phyloP scores from a whole-genome alignment of 768 basidiomycete species.

The Cystobasidium ongulense region DNA sequence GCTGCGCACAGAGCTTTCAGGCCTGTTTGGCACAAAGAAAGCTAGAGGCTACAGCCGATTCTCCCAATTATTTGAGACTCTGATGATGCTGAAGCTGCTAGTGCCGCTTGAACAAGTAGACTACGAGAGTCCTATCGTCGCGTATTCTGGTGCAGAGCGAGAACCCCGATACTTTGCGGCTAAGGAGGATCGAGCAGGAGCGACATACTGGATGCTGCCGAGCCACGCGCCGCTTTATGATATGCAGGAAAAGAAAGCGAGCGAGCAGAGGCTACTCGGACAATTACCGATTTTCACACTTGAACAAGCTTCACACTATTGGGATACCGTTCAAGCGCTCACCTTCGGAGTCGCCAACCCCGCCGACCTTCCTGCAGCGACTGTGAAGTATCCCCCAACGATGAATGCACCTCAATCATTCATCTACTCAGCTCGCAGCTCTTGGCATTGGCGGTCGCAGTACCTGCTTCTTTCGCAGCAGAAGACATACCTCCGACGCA shows the following conservation, averaged over 20 bases:
- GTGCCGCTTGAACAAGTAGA: slow-evolving; percentile 54
- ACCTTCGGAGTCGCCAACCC: background rate
- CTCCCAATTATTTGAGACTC: slow-evolving; percentile 52
- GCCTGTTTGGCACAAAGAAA: slow-evolving; percentile 13
- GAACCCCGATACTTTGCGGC: slow-evolving; percentile 45
- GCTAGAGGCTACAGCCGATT: slow-evolving; percentile 46
- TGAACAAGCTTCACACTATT: slow-evolving; percentile 6
- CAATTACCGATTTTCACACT: background rate
- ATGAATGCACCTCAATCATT: background rate
- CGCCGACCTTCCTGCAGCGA: background rate
- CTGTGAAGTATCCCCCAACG: background rate
- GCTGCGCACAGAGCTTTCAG: slow-evolving; percentile 19
- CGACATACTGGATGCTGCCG: slow-evolving; percentile 17
- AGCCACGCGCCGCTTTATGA: slow-evolving; percentile 13
- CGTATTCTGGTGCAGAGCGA: slow-evolving; percentile 39
- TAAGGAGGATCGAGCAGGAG: background rate
- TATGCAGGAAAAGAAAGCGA: background rate
- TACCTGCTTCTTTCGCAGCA: slow-evolving; percentile 65
- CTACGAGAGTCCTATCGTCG: background rate
- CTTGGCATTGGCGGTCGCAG: slow-evolving; percentile 51
- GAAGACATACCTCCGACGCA: slow-evolving; percentile 56
- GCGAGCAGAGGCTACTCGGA: background rate
- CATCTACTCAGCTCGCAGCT: background rate
- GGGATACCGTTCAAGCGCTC: background rate
- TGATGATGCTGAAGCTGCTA: slow-evolving; percentile 56